Conservation (phyloP, 225 moss, liverwort and hornwort species). For the Marchantia paleacea region DNA sequence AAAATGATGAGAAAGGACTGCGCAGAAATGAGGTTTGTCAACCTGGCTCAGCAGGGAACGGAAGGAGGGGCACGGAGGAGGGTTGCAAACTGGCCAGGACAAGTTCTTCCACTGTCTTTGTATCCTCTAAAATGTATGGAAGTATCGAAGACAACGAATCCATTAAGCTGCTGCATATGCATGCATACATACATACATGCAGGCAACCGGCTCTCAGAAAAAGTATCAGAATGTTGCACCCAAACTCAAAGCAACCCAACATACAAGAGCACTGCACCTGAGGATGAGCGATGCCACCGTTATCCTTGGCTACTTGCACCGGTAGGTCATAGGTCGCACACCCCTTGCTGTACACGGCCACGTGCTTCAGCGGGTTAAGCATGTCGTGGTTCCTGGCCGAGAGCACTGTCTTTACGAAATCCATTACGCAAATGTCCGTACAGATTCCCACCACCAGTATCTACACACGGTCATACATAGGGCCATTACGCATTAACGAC, state of each 20-base stretch:
- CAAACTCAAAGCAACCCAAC: not conserved
- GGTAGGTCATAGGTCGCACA: slow-evolving; percentile 78
- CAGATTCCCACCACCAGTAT: slow-evolving; percentile 82
- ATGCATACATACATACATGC: not conserved
- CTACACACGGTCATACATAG: slow-evolving; percentile 29
- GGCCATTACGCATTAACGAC: no score
- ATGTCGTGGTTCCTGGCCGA: slow-evolving; percentile 85
- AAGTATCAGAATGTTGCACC: not conserved
- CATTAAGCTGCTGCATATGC: not conserved
- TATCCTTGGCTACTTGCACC: slow-evolving; percentile 42
- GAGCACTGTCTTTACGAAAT: slow-evolving; percentile 62
- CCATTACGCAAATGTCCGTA: slow-evolving; percentile 89
- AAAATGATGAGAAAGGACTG: not conserved
- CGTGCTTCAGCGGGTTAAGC: slow-evolving; percentile 59
- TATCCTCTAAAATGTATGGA: not conserved
- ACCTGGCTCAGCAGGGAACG: not conserved
- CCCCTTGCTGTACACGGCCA: slow-evolving; percentile 60
- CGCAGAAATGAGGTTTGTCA: not conserved
- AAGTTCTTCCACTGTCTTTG: not conserved
- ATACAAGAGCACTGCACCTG: slow-evolving; percentile 39
- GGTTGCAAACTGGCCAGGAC: not conserved
- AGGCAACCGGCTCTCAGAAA: not conserved
- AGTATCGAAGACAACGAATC: not conserved
- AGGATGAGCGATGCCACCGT: slow-evolving; percentile 55
- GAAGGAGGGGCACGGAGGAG: not conserved